These are phyloP conservation scores for Trichophyton simii DNA, from an alignment of 2,329 filamentous ascomycete genomes.

Conservation along the genomic window DNA sequence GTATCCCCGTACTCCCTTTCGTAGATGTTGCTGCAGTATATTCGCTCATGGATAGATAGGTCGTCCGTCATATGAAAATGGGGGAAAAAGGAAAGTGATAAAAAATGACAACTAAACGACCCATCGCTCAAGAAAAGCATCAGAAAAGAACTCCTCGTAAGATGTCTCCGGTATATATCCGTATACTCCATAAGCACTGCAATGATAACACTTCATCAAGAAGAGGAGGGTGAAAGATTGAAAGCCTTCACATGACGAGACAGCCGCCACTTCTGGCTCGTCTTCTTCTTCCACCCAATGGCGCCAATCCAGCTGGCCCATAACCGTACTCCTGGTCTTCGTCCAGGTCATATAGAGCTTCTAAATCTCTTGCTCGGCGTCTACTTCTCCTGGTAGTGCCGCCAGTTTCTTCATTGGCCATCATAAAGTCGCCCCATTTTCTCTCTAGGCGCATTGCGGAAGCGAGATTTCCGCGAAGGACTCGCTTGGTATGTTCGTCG, in stretches of 20 bases:
- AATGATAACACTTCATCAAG: neutral
- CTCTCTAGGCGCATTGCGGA: conserved; percentile 68
- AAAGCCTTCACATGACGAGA: conserved; percentile 46
- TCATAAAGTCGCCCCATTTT: conserved; percentile 93
- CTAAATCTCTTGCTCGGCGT: conserved; percentile 67
- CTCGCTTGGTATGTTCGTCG: conserved; percentile 80
- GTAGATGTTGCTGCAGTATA: neutral
- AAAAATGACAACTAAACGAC: neutral
- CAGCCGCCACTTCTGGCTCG: conserved; percentile 54
- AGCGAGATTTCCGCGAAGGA: conserved; percentile 61
- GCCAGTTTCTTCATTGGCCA: conserved; percentile 60
- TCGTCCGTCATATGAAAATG: neutral
- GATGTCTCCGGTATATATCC: neutral
- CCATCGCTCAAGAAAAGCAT: neutral
- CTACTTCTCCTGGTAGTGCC: conserved; percentile 53
- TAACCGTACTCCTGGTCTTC: conserved; percentile 39
- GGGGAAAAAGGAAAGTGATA: neutral
- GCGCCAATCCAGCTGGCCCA: conserved; percentile 22
- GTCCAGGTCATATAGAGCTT: conserved; percentile 67
- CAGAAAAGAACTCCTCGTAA: neutral
- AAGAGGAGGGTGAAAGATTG: neutral
- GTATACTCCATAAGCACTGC: neutral
- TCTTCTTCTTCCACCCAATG: conserved; percentile 42
- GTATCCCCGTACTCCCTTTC: neutral
- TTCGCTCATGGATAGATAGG: neutral